Evolutionary conservation across 768 basidiomycete species (phyloP).

Genomic region (Leccinum longicurvipes): DNA sequence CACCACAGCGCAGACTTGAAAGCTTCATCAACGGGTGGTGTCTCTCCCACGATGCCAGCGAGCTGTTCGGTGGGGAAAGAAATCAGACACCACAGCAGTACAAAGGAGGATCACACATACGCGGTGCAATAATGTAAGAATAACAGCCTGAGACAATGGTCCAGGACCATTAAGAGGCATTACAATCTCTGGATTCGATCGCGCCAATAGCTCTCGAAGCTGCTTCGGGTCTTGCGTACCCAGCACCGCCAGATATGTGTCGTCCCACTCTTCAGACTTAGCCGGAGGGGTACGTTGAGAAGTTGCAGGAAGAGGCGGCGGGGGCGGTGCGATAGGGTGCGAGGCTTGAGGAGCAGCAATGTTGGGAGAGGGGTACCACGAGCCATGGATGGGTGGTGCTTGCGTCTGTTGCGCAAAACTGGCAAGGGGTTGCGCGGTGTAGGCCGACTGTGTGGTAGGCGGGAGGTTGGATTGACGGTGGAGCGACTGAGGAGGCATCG

Average conservation of each 20-base stretch:
- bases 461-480: constrained; percentile 35
- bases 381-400: constrained; percentile 25
- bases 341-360: constrained; percentile 83
- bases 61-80: constrained; percentile 42
- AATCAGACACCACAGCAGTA: constrained; percentile 1
- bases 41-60: constrained; percentile 70
- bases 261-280: constrained; percentile 78
- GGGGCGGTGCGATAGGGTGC: constrained; percentile 71
- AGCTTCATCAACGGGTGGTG: constrained; percentile 70
- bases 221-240: constrained; percentile 72
- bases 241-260: constrained; percentile 72
- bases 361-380: constrained; percentile 57
- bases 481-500: constrained; percentile 34
- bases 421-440: constrained; percentile 31
- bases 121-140: constrained; percentile 78
- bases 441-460: constrained; percentile 35
- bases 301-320: constrained; percentile 34
- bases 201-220: constrained; percentile 67
- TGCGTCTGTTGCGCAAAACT: constrained; percentile 33
- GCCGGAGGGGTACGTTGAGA: constrained; percentile 53
- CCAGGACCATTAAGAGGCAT: constrained; percentile 71
- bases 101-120: constrained; percentile 42
- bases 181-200: constrained; percentile 74
- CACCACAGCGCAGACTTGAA: constrained; percentile 87
- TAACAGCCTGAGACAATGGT: constrained; percentile 79